Evolutionary conservation across 1,284 basidiomycete genomes (phyloP).

Genomic region (Xerocomus cyaneibrunnescens): DNA sequence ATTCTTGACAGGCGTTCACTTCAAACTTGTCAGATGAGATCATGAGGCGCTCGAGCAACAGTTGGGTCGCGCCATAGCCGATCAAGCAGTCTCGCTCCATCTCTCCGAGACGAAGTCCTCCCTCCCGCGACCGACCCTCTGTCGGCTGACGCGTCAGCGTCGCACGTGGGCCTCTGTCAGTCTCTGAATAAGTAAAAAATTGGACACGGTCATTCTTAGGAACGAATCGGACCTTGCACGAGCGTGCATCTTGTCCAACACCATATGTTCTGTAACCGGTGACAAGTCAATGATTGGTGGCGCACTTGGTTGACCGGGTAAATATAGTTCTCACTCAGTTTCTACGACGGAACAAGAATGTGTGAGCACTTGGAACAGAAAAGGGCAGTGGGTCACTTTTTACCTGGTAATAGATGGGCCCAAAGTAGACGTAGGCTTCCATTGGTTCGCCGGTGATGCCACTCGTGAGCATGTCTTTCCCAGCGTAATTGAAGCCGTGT

Average conservation of each 20-base stretch:
- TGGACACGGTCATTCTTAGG: constrained; percentile 8
- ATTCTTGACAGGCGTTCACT: constrained; percentile 93
- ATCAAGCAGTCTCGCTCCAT: constrained; percentile 99
- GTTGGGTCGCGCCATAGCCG: constrained; percentile 94
- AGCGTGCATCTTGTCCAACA: constrained; percentile 99
- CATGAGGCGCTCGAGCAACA: constrained; percentile 96
- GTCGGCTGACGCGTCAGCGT: constrained; percentile 98
- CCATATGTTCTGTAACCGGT: constrained; percentile 78
- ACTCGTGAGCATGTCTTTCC: constrained; percentile 97
- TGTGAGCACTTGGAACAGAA: constrained; percentile 15
- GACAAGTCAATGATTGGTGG: constrained; percentile 25
- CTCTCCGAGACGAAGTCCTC: constrained; percentile 95
- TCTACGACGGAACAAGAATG: constrained; percentile 44
- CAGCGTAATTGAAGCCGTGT: constrained; percentile 94
- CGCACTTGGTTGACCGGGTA: background rate
- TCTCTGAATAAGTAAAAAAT: constrained; percentile 9
- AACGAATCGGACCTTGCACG: constrained; percentile 72
- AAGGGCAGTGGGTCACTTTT: constrained; percentile 14
- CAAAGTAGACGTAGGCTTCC: constrained; percentile 98
- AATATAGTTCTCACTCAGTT: constrained; percentile 62
- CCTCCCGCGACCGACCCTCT: constrained; percentile 96
- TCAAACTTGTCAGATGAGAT: constrained; percentile 98
- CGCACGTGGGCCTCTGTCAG: constrained; percentile 84
- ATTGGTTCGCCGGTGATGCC: constrained; percentile 97
- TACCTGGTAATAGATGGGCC: constrained; percentile 98